Conservation (phyloP, 306 rosid genomes). For the Alnus glutinosa region DNA sequence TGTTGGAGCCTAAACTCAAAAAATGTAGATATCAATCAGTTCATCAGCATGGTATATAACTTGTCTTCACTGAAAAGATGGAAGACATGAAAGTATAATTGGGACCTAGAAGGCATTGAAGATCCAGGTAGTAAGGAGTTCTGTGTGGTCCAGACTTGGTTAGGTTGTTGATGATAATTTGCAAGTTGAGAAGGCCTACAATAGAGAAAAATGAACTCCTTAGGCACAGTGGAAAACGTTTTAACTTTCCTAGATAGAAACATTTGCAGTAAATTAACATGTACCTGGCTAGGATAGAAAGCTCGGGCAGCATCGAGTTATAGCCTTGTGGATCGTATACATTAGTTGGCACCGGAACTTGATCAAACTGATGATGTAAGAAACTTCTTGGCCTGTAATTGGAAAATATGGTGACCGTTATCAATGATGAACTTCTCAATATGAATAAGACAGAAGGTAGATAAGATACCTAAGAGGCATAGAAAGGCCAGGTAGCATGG, state of each 20-base stretch:
- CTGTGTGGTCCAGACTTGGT: conserved; percentile 4
- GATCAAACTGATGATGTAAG: neutral
- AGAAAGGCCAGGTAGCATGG: conserved; percentile 8
- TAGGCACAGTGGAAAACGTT: neutral
- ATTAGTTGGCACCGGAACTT: neutral
- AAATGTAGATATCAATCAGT: neutral
- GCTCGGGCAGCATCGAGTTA: neutral
- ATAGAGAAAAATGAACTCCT: neutral
- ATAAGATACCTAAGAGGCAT: neutral
- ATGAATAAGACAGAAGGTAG: neutral
- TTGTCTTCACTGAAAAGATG: neutral
- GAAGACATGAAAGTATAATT: neutral
- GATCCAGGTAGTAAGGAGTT: conserved; percentile 9
- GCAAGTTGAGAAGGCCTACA: conserved; percentile 10
- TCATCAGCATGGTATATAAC: neutral
- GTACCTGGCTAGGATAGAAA: neutral
- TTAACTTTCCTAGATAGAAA: neutral
- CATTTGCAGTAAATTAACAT: neutral
- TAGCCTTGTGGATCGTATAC: neutral
- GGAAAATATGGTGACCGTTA: neutral
- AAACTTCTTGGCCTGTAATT: neutral
- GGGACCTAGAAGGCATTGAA: conserved; percentile 12
- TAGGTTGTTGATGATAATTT: neutral
- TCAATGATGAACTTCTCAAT: neutral
- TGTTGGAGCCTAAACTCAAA: neutral